Base-by-base conservation (phyloP, 2,329 filamentous ascomycete genomes). In the Diaporthe sp. region DNA sequence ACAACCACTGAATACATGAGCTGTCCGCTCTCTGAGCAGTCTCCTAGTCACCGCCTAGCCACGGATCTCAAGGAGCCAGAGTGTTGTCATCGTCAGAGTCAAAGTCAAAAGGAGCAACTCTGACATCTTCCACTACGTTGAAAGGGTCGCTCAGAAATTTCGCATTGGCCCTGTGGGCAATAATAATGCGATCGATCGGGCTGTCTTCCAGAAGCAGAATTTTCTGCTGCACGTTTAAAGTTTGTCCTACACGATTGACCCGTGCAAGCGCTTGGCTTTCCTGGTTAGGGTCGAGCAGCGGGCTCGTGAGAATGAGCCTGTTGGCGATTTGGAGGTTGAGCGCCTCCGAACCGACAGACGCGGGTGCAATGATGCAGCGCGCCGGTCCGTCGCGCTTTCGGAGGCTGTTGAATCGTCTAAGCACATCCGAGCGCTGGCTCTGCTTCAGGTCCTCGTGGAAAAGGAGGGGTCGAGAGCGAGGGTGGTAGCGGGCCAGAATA, bases 251-350 rank as follows among this genome's bases (percentile, higher is more conserved):
- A 0, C 74, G 58, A 17, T 74, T 76, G 3, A 73, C 70, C 1
- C 75, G 39, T 28, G 72, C 75, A 8, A 74, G 69, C 0, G 72
- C 75, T 31, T 76, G 75, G 17, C 34, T 69, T 17, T 71, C 57
- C 49, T 74, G 51, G 22, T 67, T 49, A 13, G 51, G 5, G 5
- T 59, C 51, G 12, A 69, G 34, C 2, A 70, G 61, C 2, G 75
- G 75, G 46, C 65, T 72, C 19, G 75, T 76, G 22, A 76, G 72
- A 5, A 76, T 71, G 13, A 74, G 57, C 28, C 69, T 49, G 42
- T 74, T 76, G 2, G 75, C 75, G 4, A 74, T 53, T 31, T 76
- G 75, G 22, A 76, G 67, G 49, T 76, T 76, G 17, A 74, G 49
- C 2, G 65, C 72, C n/a, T 73, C 57, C 3, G 65, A 73, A 4